These are phyloP conservation scores for Nasturtium officinale DNA, from an alignment of 345 rosid genomes.

Conservation along the genomic window DNA sequence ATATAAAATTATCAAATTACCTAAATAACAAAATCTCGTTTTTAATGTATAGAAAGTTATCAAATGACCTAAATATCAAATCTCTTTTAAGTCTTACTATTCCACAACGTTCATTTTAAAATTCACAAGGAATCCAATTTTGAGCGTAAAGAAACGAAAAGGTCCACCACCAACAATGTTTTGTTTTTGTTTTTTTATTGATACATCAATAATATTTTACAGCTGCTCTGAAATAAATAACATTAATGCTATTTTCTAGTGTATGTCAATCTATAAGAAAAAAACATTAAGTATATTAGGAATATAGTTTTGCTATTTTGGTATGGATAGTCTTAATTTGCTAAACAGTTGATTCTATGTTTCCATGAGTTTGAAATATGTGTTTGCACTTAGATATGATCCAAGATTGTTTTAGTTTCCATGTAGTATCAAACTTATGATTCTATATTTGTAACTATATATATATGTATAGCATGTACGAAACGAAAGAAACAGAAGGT, in stretches of 20 bases:
- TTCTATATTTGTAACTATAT: neutral
- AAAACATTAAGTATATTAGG: neutral
- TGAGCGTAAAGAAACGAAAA: constrained; percentile 24
- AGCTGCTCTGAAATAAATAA: neutral
- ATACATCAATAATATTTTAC: neutral
- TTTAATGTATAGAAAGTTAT: neutral
- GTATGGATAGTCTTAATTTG: neutral
- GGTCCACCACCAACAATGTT: constrained; percentile 7
- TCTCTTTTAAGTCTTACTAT: neutral
- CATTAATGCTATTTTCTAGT: constrained; percentile 2
- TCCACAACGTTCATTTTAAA: constrained; percentile 6
- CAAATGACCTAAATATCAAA: neutral
- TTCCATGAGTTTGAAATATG: constrained; percentile 2
- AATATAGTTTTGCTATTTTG: constrained; percentile 10
- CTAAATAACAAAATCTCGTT: neutral
- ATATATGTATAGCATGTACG: neutral
- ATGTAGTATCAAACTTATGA: neutral
- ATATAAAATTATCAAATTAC: neutral
- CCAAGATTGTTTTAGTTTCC: neutral
- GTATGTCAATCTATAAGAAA: constrained; percentile 11
- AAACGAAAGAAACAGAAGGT: neutral
- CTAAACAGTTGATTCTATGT: neutral
- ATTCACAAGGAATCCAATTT: constrained; percentile 17
- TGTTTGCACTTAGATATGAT: neutral
- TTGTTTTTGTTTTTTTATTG: neutral